These are phyloP conservation scores for Geotrichum reessii DNA, from an alignment of 1,139 yeast genomes.

Conservation along the genomic window DNA sequence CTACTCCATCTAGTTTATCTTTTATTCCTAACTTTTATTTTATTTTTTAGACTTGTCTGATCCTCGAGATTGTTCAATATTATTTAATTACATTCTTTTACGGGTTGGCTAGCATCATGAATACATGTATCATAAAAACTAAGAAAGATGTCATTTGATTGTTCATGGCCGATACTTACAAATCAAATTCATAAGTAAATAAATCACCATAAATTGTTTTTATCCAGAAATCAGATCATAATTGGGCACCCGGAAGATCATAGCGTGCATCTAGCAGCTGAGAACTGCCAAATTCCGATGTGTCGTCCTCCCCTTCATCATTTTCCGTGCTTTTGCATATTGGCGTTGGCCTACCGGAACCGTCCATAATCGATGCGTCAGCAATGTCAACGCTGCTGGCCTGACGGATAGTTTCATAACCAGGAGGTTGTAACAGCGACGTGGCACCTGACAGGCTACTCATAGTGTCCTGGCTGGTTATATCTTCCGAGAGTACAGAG, in stretches of 20 bases:
- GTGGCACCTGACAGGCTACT: background rate
- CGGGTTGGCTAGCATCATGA: constrained; percentile 2
- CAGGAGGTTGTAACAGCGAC: background rate
- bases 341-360: background rate
- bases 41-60: background rate
- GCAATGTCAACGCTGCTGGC: background rate
- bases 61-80: constrained; percentile 1
- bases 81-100: background rate
- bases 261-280: background rate
- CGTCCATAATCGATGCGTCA: background rate
- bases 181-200: too few species aligned
- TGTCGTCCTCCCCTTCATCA: background rate
- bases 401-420: background rate
- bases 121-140: background rate
- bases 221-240: background rate
- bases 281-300: background rate
- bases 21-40: background rate
- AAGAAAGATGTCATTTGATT: background rate
- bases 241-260: background rate
- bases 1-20: constrained; percentile 22
- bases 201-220: too few species aligned
- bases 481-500: background rate
- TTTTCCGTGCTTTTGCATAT: background rate
- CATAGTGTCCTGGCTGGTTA: background rate
- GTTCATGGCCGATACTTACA: too few species aligned